Evolutionary conservation across 306 rosid species (phyloP), one percentile per base, ranked within the genome.

Genomic region (Vigna nakashimae): DNA sequence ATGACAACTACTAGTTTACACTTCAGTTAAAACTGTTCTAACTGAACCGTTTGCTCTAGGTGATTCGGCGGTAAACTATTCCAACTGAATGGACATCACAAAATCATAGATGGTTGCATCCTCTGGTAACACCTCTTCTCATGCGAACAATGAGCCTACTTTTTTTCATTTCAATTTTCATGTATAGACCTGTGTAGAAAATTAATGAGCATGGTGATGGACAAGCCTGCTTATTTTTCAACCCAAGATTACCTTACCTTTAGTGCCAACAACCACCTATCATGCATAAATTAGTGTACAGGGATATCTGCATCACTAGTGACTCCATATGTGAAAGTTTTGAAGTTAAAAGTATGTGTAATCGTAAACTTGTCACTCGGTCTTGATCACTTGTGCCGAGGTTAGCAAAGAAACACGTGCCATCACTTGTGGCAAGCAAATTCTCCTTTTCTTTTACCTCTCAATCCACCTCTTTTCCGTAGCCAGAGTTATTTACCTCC

Each of bases 41-140:
- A 77, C 71, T 4, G 6, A 28, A 68, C n/a, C 68, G 42, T 59
- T 62, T 79, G 17, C 71, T 84, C 5, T 20, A 91, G 97, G 94
- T 86, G 92, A 93, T 80, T 84, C 93, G 46, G 86, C 26, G 66
- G 13, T 86, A 79, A 83, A 88, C 83, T 86, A 84, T 71, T 50
- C 89, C 30, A 38, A 65, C 18, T 83, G 73, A 79, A 72, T 38
- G 56, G 69, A 75, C 65, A 80, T 7, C 75, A 50, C 70, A 6
- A 75, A 80, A 76, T n/a, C 82, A 71, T 71, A 50, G 43, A 53
- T 52, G 72, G 78, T 40, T 66, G 77, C 84, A 55, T 57, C 76
- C 38, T 80, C 80, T 15, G 77, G 69, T 74, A 79, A 83, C 71
- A 82, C 79, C 51, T 52, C 85, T 88, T 82, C 80, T 60, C 71